Evolutionary conservation across 108 stramenopile genomes (phyloP), one percentile per base, ranked within the genome.

Genomic region (Fragilaria radians): DNA sequence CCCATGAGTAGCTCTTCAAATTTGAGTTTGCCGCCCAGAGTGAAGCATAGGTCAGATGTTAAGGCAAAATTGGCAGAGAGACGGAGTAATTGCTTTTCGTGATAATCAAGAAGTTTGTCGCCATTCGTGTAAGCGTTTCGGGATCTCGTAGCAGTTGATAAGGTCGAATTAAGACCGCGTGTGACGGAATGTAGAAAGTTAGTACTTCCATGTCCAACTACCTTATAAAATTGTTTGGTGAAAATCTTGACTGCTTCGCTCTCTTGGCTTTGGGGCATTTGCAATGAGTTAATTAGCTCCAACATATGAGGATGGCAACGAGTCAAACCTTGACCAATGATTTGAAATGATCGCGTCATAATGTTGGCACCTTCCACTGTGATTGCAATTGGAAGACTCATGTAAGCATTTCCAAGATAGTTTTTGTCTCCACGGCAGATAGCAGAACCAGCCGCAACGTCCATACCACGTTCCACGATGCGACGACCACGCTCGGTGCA

Each of bases 291-390:
- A 57, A 98, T 86, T 51, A 98, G 66, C 61, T 95, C 93, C 23
- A 94, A 73, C 85, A 98, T 94, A 70, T 98, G 95, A 17, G 97
- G 97, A 67, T 98, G 97, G 58, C 95, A 94, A 47, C 97, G 84
- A 42, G 93, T 98, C 65, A 98, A 79, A 56, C 97, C 97, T 72
- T 98, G 97, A 32, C 97, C 97, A 74, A 96, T 96, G 54, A 95
- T 94, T 79, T 96, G 96, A 66, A 98, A 95, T 24, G 91, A 93
- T 18, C 97, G 83, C 47, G 97, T 98, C 88, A 98, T 91, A 45
- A 95, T 97, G 76, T 98, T 98, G 48, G 97, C 97, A 32, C 97
- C 97, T 76, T 97, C 97, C 32, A 97, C 96, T 46, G 97, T 97
- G 63, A 98, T 96, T 36, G 92, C 96, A 68, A 98, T 97, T 52